Evolutionary conservation across 1,284 basidiomycete species (phyloP).

Genomic region (Chalciporus piperatoides): DNA sequence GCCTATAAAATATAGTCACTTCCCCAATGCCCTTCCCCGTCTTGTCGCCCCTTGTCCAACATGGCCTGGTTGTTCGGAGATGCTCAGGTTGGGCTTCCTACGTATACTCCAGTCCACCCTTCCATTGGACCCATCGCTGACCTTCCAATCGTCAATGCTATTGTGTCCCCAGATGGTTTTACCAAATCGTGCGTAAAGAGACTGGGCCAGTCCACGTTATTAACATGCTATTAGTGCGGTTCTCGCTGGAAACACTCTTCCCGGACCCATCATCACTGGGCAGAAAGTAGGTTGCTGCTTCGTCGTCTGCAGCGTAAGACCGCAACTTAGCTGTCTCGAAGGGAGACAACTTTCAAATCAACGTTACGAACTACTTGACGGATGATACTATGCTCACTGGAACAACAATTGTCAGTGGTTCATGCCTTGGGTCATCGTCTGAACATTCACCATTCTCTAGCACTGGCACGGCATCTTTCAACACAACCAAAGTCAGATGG

Average conservation of each 20-base stretch:
- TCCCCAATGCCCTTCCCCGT: background rate
- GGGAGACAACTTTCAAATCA: conserved; percentile 20
- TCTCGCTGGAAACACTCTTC: conserved; percentile 23
- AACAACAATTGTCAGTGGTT: conserved; percentile 26
- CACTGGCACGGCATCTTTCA: conserved; percentile 31
- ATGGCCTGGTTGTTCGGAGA: conserved; percentile 2
- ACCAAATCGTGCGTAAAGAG: conserved; percentile 13
- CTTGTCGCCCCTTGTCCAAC: background rate
- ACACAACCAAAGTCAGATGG: conserved; percentile 17
- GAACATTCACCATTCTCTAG: conserved; percentile 5
- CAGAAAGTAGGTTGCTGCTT: conserved; percentile 21
- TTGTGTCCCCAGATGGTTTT: conserved; percentile 35
- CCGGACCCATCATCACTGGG: conserved; percentile 31
- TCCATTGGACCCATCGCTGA: conserved; percentile 25
- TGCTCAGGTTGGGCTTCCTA: conserved; percentile 1
- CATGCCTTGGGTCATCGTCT: conserved; percentile 27
- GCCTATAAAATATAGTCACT: background rate
- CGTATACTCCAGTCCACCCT: background rate
- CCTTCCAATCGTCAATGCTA: conserved; percentile 27
- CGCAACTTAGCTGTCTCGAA: conserved; percentile 1
- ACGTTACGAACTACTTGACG: conserved; percentile 14
- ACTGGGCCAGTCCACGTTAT: background rate
- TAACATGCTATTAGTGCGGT: conserved; percentile 5
- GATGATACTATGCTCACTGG: conserved; percentile 19
- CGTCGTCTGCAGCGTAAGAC: conserved; percentile 8